phyloP scores from a whole-genome alignment of 106 monocot genomes.

The Gastrodia elata region DNA sequence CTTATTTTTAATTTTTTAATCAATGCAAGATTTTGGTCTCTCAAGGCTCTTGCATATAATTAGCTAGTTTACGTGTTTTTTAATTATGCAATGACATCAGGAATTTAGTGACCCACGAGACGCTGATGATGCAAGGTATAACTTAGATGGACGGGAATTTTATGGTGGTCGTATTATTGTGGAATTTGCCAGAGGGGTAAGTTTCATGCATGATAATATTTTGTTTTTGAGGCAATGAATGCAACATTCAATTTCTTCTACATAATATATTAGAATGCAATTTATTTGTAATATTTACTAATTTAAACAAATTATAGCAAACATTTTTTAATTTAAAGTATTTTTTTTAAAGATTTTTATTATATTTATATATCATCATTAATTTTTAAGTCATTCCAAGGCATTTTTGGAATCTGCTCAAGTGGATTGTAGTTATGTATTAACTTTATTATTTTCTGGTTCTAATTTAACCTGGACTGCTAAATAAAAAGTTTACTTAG shows the following conservation, averaged over 20 bases:
- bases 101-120: conserved; percentile 90
- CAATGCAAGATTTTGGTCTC: background rate
- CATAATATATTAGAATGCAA: background rate
- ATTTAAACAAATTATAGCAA: too few relatives aligned
- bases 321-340: too few relatives aligned
- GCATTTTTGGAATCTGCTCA: too few relatives aligned
- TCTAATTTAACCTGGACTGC: too few relatives aligned
- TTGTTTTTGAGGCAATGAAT: background rate
- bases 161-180: conserved; percentile 86
- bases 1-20: background rate
- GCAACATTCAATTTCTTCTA: background rate
- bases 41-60: too few relatives aligned
- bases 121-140: conserved; percentile 94
- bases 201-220: background rate
- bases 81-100: conserved; percentile 14
- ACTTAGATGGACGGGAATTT: conserved; percentile 73
- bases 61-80: conserved; percentile 1
- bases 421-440: too few relatives aligned
- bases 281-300: too few relatives aligned
- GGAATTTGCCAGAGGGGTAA: conserved; percentile 90
- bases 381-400: too few relatives aligned
- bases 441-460: too few relatives aligned
- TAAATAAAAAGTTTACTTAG: too few relatives aligned
- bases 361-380: too few relatives aligned
- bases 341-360: too few relatives aligned